These are phyloP conservation scores for Neurospora sp. DNA, from an alignment of 495 filamentous ascomycete genomes.

Conservation along the genomic window DNA sequence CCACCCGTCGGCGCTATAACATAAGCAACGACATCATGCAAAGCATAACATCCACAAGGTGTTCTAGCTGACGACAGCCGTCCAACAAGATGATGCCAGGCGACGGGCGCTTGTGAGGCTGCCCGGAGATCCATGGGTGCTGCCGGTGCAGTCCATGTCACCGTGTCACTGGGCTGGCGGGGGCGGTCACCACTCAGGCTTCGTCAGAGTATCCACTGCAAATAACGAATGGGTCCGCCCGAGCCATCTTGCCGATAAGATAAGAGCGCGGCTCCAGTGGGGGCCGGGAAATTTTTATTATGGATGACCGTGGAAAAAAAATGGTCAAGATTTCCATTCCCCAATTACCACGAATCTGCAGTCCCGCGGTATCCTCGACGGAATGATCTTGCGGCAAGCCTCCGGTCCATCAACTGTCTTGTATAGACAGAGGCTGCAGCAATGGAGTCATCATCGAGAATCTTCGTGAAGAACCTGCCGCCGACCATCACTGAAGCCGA, in stretches of 20 bases:
- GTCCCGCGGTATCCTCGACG: background rate
- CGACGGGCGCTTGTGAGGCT: background rate
- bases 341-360: background rate
- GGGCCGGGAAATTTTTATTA: background rate
- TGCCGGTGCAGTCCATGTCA: background rate
- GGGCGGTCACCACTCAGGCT: background rate
- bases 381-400: conserved; percentile 17
- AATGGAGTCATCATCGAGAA: conserved; percentile 70
- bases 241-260: background rate
- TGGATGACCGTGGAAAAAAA: background rate
- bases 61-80: background rate
- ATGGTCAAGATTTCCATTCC: background rate
- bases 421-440: conserved; percentile 11
- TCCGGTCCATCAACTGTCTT: conserved; percentile 9
- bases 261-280: background rate
- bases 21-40: background rate
- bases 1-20: background rate
- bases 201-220: background rate
- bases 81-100: background rate
- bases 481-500: conserved; percentile 65
- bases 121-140: background rate
- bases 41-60: background rate
- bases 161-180: background rate
- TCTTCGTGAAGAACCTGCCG: conserved; percentile 84
- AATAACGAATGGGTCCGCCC: background rate